Conservation (phyloP, 2,329 filamentous ascomycete genomes). For the Harringtonia aguacate region DNA sequence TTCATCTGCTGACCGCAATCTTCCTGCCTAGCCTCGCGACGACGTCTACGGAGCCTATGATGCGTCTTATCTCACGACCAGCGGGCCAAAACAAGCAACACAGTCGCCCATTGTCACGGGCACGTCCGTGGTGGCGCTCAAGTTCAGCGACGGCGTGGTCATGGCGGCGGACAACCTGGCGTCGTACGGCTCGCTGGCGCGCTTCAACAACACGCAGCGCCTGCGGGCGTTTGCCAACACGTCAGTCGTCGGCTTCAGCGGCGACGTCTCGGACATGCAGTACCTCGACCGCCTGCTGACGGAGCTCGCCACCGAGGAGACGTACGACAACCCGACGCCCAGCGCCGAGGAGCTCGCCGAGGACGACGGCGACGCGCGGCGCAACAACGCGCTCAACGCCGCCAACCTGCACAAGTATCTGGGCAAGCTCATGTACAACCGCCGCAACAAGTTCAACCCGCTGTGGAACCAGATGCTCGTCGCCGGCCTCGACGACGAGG, state of each 20-base stretch:
- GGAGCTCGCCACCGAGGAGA: conserved; percentile 78
- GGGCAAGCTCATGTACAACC: conserved; percentile 89
- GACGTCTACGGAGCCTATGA: conserved; percentile 96
- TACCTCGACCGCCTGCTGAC: conserved; percentile 87
- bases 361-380: conserved; percentile 46
- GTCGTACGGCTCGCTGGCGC: conserved; percentile 92
- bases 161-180: conserved; percentile 96
- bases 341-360: conserved; percentile 17
- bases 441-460: conserved; percentile 90
- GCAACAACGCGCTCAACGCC: conserved; percentile 58
- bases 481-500: conserved; percentile 70
- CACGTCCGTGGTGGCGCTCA: conserved; percentile 88
- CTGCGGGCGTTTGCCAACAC: conserved; percentile 78
- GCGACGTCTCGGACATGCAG: conserved; percentile 98
- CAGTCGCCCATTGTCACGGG: conserved; percentile 91
- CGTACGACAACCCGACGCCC: conserved; percentile 49
- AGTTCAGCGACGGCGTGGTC: conserved; percentile 93
- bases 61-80: conserved; percentile 65
- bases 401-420: conserved; percentile 96
- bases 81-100: conserved; percentile 70
- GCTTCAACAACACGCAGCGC: conserved; percentile 94
- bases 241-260: conserved; percentile 84
- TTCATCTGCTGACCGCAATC: conserved; percentile 17
- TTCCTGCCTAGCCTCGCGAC: conserved; percentile 66
- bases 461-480: conserved; percentile 95